Base-by-base conservation (phyloP, 2,329 filamentous ascomycete species). In the Volutella citrinella region DNA sequence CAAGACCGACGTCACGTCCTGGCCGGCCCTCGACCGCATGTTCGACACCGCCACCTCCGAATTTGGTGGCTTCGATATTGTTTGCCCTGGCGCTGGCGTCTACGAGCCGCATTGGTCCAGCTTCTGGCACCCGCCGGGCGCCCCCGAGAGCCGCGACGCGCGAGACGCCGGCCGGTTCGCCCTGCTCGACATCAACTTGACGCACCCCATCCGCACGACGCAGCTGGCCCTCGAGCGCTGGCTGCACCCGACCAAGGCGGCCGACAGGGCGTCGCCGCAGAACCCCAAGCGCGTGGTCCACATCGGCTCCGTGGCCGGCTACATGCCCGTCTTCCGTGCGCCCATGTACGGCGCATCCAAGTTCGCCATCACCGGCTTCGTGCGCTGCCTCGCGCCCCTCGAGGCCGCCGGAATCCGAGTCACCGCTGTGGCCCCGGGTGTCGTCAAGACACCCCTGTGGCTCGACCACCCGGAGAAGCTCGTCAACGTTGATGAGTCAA, bases 21-120 rank as follows among this genome's bases (percentile, higher is more conserved):
- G 68, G 68, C 40, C 52, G 2, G 57, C 61, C 5, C 45, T 72
- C 0, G 30, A 51, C 1, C 38, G 39, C 12, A 57, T 66, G 44
- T 67, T 70, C 32, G 43, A 56, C 5, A 42, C 44, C 5, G 49
- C 66, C 0, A 24, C 59, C 2, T 15, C 38, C 2, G 55, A 63
- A 17, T 70, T 70, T 30, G 61, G 61, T 1, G 48, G 45, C 3
- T 55, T 65, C 38, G 64, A 66, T 28, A 59, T 72, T 16, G 50
- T 71, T 5, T 69, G 65, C 22, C 66, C 69, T 1, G 67, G 68
- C 1, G 69, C 69, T 0, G 69, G 69, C 18, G 53, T 72, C 5
- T 72, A 65, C 30, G 69, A 72, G 39, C 69, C 68, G 44, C 42
- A 52, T 6, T 66, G 57, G 57, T 64, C 62, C 11, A 60, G 47